Conservation (phyloP, 2,329 filamentous ascomycete genomes). For the Clarireedia paspali region DNA sequence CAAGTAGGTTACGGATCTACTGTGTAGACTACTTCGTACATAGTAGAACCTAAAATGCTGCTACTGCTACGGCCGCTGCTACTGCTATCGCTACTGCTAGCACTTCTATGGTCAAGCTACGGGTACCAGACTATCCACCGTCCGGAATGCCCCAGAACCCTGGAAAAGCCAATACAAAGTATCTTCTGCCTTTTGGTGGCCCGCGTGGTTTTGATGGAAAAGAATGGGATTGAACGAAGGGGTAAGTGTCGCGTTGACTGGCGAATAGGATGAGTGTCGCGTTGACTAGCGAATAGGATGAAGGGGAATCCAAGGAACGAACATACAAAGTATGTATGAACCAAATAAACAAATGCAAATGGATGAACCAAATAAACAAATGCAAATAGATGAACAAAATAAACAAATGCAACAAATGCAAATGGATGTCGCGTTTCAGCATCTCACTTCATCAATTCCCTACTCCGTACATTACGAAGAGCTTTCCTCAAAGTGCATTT, state of each 20-base stretch:
- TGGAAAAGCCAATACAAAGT: background rate
- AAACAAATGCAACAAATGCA: background rate
- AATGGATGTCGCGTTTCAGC: conserved; percentile 1
- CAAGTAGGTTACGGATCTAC: background rate
- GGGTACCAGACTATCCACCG: background rate
- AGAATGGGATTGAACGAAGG: background rate
- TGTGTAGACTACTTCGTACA: background rate
- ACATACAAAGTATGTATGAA: background rate
- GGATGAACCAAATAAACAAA: background rate
- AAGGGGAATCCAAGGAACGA: background rate
- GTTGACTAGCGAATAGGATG: background rate
- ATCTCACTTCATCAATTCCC: background rate
- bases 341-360: background rate
- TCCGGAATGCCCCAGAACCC: conserved; percentile 7
- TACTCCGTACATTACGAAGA: too few relatives aligned
- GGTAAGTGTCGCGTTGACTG: background rate
- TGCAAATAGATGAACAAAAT: background rate
- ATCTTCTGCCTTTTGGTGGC: background rate
- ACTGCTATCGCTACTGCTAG: background rate
- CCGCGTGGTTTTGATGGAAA: background rate
- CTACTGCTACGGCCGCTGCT: background rate
- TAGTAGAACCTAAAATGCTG: too few relatives aligned
- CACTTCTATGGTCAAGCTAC: too few relatives aligned
- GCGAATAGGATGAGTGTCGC: background rate
- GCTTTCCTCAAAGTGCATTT: too few relatives aligned